Base-by-base conservation (phyloP, 1,139 yeast genomes). In the Blastobotrys serpentis region DNA sequence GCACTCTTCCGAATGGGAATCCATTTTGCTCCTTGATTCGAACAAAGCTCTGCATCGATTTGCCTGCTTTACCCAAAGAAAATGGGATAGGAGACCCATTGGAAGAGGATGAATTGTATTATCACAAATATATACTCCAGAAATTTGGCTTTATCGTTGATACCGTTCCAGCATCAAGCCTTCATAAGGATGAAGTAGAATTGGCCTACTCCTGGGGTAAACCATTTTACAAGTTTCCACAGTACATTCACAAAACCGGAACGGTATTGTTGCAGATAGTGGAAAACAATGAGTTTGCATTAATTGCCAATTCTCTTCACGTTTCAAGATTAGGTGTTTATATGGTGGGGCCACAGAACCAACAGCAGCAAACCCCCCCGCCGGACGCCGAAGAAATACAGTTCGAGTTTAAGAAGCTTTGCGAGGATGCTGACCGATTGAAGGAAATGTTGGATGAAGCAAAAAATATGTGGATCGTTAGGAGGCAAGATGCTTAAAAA, bases 21-120 rank as follows among this genome's bases (percentile, higher is more conserved):
- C 98, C 98, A 7, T 87, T 92, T 66, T 94, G 89, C 60, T 87
- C 97, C 0, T 82, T 87, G 59, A 84, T 87, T 40, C 84, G 81
- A 46, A 74, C 54, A 2, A 39, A 29, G 19, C 34, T 51, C 11
- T 23, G 44, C 14, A 30, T 34, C 7, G 40, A 38, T 11, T 18
- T 23, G 19, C 43, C 43, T 2, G 30, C 6, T n/a, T 14, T 29
- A 29, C 16, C 26, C 10, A 33, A 41, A 19, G 40, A 36, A 4
- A 6, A 7, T 7, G n/a, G 16, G 4, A 29, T 41, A 10, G 42
- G 38, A 11, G 45, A 40, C 4, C 62, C 75, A 46, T 59, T 73
- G 57, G 44, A 66, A 52, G 61, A 72, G 6, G 81, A 79, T 56
- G 77, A 73, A 51, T 78, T 79, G 56, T 84, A 77, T 63, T 87